Base-by-base conservation (phyloP, 2,329 filamentous ascomycete species). In the Paramyrothecium roridum region DNA sequence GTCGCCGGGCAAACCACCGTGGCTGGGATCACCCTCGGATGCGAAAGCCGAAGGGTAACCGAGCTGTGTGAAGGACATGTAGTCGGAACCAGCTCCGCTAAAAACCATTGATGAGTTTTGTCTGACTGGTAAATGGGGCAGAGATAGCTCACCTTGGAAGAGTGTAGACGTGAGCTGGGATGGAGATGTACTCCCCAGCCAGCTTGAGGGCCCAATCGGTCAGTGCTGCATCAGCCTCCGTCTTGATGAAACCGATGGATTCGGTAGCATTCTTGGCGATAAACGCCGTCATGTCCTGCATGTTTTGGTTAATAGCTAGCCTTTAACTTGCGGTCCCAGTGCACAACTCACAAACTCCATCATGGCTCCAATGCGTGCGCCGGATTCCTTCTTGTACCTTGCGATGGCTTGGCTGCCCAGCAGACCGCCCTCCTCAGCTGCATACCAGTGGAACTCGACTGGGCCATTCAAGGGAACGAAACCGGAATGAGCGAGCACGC, bases 371-470 rank as follows among this genome's bases (percentile, higher is more conserved):
- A 91, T 80, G 50, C 84, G 78, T 8, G 80, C 80, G 45, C 80
- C 79, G 45, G 81, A 74, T 63, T 83, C 81, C 68, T 84, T 81
- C 69, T 91, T 91, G 16, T 81, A 76, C 48, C 80, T 78, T 70
- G 89, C 90, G 65, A 91, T 83, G 10, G 84, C 86, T 65, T 90
- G 86, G 49, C 84, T 87, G 23, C 74, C 74, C 8, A 76, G 65
- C 52, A 92, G 78, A 12, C 89, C 89, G 17, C 86, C 88, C 67
- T 91, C 89, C 66, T 91, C 89, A 1, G 88, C 89, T n/a, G 83
- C 86, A 72, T 91, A 91, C 88, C 88, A 92, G 68, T 90, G 87
- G 69, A 91, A 91, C 70, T 91, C 88, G 53, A 91, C 72, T 0
- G 86, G 70, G 0, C 70, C 70, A 8, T 70, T 61, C 26, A 62